A percentile compares a stretch with the other conserved stretches of the same genome.
Conservation (phyloP, 768 basidiomycete genomes). For the Leucosporidium creatinivorum region DNA sequence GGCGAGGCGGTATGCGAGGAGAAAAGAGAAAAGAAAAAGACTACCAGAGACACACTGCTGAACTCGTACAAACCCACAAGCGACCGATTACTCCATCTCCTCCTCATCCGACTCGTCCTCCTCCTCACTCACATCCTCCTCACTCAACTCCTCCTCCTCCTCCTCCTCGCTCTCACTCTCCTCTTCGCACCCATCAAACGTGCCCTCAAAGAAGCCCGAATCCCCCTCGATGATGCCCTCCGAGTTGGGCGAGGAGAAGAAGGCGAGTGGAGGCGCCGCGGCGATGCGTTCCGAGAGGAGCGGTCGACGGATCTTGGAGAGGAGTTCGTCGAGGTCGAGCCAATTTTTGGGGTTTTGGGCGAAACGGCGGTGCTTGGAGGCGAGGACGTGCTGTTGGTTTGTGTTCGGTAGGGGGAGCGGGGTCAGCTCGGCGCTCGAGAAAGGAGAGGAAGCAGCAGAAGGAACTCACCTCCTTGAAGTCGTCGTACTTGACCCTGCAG, state of each 20-base stretch:
- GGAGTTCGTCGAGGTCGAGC: constrained; percentile 63
- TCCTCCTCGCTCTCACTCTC: neutral
- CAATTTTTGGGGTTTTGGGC: constrained; percentile 73
- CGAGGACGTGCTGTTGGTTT: constrained; percentile 57
- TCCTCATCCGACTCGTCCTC: constrained; percentile 14
- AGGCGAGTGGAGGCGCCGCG: neutral
- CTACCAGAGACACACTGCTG: too few relatives aligned
- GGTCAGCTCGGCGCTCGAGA: neutral
- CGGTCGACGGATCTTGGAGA: constrained; percentile 53
- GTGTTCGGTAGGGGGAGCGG: constrained; percentile 8
- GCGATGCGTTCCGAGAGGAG: neutral
- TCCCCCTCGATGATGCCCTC: neutral
- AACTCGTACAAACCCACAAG: too few relatives aligned
- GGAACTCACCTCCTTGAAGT: constrained; percentile 65
- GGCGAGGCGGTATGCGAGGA: too few relatives aligned
- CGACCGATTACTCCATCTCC: neutral
- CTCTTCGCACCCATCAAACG: neutral
- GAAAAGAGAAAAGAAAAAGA: too few relatives aligned
- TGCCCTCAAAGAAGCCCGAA: neutral
- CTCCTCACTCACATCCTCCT: constrained; percentile 13
- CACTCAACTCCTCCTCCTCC: neutral
- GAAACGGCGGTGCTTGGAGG: constrained; percentile 72
- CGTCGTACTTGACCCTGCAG: constrained; percentile 79
- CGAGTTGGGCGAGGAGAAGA: neutral
- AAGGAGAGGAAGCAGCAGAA: constrained; percentile 1